A percentile compares a stretch with the other conserved stretches of the same genome.
These are phyloP conservation scores for Apophysomyces ossiformis DNA, from an alignment of 371 early-diverging fungal genomes.

Conservation along the genomic window DNA sequence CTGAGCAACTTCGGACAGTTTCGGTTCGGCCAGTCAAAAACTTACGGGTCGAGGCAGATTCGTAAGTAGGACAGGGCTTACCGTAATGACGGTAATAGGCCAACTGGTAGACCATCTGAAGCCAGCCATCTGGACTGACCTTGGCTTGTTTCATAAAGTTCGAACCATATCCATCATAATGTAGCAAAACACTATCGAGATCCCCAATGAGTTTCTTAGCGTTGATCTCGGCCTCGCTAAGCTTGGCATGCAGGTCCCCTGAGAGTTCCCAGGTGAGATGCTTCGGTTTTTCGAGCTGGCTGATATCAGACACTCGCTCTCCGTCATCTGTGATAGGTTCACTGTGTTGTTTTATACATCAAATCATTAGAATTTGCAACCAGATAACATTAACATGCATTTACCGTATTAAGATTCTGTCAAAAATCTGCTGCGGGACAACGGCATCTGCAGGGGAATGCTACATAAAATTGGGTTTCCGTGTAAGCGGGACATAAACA, in stretches of 20 bases:
- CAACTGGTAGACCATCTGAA: slow-evolving; percentile 89
- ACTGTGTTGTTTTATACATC: slow-evolving; percentile 4
- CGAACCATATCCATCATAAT: slow-evolving; percentile 77
- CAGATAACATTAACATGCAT: neutral
- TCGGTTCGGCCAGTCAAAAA: slow-evolving; percentile 89
- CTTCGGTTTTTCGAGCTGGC: slow-evolving; percentile 10
- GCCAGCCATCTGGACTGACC: slow-evolving; percentile 82
- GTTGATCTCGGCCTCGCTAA: slow-evolving; percentile 64
- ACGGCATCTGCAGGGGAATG: slow-evolving; percentile 94
- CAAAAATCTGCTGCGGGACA: slow-evolving; percentile 79
- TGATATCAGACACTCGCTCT: neutral
- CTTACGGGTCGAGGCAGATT: slow-evolving; percentile 83
- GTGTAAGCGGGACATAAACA: too few species aligned
- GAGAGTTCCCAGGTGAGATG: slow-evolving; percentile 24
- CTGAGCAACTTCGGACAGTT: slow-evolving; percentile 74
- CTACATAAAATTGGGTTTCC: slow-evolving; percentile 29
- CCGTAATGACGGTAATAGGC: slow-evolving; percentile 80
- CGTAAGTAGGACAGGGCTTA: slow-evolving; percentile 76
- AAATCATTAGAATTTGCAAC: neutral
- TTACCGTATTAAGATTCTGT: slow-evolving; percentile 65
- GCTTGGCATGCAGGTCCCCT: slow-evolving; percentile 17
- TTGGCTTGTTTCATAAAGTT: slow-evolving; percentile 81
- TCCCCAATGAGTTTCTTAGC: slow-evolving; percentile 70
- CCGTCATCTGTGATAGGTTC: neutral
- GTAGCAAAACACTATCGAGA: slow-evolving; percentile 72